phyloP scores from a whole-genome alignment of 1,139 yeast species.

The Yamadazyma dushanensis region DNA sequence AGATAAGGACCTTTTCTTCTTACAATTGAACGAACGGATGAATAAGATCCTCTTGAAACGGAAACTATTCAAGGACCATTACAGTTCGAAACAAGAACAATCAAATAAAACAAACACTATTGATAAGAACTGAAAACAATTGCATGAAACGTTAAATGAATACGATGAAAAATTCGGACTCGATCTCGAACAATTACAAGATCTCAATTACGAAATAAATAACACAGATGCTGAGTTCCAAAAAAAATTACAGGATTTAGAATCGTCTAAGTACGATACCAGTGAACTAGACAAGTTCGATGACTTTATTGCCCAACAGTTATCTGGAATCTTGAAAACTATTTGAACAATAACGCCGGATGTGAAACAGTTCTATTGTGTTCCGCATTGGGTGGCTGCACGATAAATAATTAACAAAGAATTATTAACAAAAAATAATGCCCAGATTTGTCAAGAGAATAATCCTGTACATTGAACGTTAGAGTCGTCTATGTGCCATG shows the following conservation, averaged over 20 bases:
- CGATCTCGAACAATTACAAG: slow-evolving; percentile 56
- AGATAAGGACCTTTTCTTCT: slow-evolving; percentile 26
- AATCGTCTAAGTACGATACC: slow-evolving; percentile 19
- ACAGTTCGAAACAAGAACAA: slow-evolving; percentile 22
- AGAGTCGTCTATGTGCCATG: no score
- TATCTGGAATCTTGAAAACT: slow-evolving; percentile 5
- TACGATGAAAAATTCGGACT: slow-evolving; percentile 55
- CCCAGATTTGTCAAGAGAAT: no score
- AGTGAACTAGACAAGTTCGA: slow-evolving; percentile 32
- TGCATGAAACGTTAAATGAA: slow-evolving; percentile 45
- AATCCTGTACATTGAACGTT: no score
- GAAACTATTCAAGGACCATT: slow-evolving; percentile 34
- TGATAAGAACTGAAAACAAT: slow-evolving; percentile 49
- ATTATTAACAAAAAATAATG: no score
- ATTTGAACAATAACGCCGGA: neutral
- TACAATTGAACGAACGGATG: slow-evolving; percentile 34
- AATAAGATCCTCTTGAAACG: slow-evolving; percentile 30
- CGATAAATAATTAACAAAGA: no score
- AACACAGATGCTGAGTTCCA: slow-evolving; percentile 23
- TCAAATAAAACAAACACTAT: slow-evolving; percentile 28
- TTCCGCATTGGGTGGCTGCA: no score
- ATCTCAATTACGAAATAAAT: slow-evolving; percentile 38
- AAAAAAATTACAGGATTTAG: slow-evolving; percentile 18
- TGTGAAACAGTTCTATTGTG: neutral
- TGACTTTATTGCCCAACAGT: slow-evolving; percentile 6